Percentiles rank a stretch among this genome's conserved stretches.
Conservation (phyloP, 1,284 basidiomycete species). For the Lentinula novae-zelandiae region DNA sequence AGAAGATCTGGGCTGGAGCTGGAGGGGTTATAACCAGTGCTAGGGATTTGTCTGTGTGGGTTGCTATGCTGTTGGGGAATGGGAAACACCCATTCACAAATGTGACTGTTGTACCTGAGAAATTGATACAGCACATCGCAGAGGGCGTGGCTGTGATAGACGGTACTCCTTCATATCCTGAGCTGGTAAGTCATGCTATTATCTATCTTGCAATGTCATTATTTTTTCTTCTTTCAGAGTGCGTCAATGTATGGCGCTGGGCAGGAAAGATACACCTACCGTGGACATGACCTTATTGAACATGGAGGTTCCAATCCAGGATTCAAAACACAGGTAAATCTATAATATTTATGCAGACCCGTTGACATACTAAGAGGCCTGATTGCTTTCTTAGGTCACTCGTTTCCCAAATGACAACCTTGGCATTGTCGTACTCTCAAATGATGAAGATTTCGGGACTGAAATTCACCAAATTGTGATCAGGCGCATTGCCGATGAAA, state of each 20-base stretch:
- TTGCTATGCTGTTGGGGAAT: constrained; percentile 37
- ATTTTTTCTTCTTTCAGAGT: constrained; percentile 16
- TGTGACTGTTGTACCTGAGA: constrained; percentile 33
- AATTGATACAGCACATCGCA: constrained; percentile 34
- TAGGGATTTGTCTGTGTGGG: constrained; percentile 38
- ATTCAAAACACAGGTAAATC: constrained; percentile 32
- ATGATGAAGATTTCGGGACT: constrained; percentile 36
- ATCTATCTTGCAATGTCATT: not conserved
- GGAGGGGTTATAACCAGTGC: constrained; percentile 39
- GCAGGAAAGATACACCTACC: constrained; percentile 34
- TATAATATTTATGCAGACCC: not conserved
- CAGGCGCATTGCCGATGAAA: constrained; percentile 30
- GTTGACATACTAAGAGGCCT: constrained; percentile 3
- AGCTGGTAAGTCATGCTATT: constrained; percentile 23
- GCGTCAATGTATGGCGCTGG: constrained; percentile 39
- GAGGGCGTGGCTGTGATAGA: constrained; percentile 30
- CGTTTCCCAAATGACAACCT: constrained; percentile 35
- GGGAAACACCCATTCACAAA: constrained; percentile 40
- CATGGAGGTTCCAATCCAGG: constrained; percentile 39
- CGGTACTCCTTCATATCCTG: constrained; percentile 29
- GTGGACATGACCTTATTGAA: constrained; percentile 37
- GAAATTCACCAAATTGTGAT: constrained; percentile 30
- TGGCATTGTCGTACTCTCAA: constrained; percentile 38
- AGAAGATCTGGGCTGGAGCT: constrained; percentile 35
- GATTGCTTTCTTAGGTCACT: constrained; percentile 36